Percentiles rank a stretch among this genome's conserved stretches.
Evolutionary conservation across 2,329 filamentous ascomycete species (phyloP).

Genomic region (Fusarium robinianum): DNA sequence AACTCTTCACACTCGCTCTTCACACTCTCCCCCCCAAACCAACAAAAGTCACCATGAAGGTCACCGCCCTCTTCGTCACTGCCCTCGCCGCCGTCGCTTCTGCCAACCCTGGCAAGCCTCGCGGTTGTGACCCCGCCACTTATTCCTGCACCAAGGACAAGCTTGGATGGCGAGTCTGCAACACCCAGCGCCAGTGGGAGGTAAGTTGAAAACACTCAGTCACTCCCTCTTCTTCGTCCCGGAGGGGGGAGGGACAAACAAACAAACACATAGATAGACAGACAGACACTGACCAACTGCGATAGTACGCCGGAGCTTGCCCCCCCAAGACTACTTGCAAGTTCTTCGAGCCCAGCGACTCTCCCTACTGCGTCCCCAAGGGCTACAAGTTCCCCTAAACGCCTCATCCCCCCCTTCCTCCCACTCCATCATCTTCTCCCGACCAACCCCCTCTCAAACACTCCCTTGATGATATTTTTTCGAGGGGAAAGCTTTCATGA

Average conservation of each 20-base stretch:
- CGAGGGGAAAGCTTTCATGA: no score
- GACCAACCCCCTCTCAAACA: no score
- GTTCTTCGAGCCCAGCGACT: constrained; percentile 42
- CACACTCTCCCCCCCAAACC: neutral
- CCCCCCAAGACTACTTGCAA: constrained; percentile 44
- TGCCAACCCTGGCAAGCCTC: constrained; percentile 13
- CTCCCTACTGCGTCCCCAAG: constrained; percentile 47
- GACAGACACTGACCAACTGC: neutral
- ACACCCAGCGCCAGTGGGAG: constrained; percentile 37
- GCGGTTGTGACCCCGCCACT: constrained; percentile 41
- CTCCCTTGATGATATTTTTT: no score
- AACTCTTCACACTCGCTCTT: neutral
- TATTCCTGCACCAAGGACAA: constrained; percentile 39
- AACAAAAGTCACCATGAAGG: constrained; percentile 39
- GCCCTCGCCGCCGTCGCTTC: constrained; percentile 31
- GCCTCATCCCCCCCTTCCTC: neutral
- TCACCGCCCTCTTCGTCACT: constrained; percentile 30
- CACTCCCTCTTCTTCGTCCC: neutral
- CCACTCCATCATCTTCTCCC: no score
- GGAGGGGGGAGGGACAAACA: no score
- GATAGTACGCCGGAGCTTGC: constrained; percentile 41
- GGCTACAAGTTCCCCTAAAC: constrained; percentile 37
- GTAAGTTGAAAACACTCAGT: constrained; percentile 35
- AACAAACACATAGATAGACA: neutral
- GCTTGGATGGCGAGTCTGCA: constrained; percentile 45